Base-by-base conservation (phyloP, 345 rosid genomes). In the Hibiscus tridactylites region DNA sequence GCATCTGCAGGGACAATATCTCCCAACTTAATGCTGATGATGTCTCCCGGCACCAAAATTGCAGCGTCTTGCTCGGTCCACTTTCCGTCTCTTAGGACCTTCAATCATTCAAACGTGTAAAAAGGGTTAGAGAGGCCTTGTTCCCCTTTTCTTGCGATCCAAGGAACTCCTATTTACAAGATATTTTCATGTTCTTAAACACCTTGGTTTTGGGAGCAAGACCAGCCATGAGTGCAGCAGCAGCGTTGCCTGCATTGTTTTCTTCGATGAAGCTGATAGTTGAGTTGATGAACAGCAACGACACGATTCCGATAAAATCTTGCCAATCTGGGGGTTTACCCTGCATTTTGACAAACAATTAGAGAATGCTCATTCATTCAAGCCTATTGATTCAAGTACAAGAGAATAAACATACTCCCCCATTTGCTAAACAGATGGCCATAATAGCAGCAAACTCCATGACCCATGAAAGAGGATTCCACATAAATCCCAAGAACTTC, bases 391-490 rank as follows among this genome's bases (percentile, higher is more conserved):
- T 8, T 49, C 59, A 50, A 49, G 16, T 29, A 24, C 6, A 31
- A 50, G 19, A 29, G 35, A 49, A n/a, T n/a, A n/a, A 1, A 29
- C 33, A 39, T 76, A 86, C 90, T 50, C 83, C 88, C 71, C 93
- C 93, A 67, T 88, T 88, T 37, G 93, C 91, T 77, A 88, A 74
- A 65, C 50, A 84, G 58, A 88, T 88, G 39, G 93, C 93, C 93
- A 88, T 87, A 37, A 88, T 66, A 19, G 93, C 93, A 19, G 91
- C 93, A 50, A 77, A 50, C 80, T 88, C 93, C 91, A 88, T 88
- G 65, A 88, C 93, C 93, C 93, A 88, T 2, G 93, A 88, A 12
- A 88, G 89, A 0, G 93, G 93, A 64, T 88, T 88, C 93, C 93
- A 88, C 89, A 88, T 88, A 75, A 88, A 88, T 24, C 93, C 89